Evolutionary conservation across 306 rosid species (phyloP).

Genomic region (Mimosa bimucronata): DNA sequence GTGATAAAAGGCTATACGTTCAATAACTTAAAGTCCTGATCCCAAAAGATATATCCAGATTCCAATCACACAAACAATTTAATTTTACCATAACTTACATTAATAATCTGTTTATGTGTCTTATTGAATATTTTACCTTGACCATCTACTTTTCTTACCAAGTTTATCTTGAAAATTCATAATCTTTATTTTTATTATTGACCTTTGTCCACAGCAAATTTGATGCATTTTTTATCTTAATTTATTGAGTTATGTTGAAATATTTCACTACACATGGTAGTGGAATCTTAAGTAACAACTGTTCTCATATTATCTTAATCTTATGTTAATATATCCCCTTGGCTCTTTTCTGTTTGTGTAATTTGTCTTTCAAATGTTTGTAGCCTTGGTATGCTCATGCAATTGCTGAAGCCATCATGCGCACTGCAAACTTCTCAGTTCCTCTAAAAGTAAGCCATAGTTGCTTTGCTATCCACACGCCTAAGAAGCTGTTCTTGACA

Average conservation of each 20-base stretch:
- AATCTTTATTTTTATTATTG: background rate
- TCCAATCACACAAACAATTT: background rate
- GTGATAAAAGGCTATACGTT: background rate
- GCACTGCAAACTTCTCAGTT: conserved; percentile 94
- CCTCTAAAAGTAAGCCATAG: conserved; percentile 80
- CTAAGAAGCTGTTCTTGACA: background rate
- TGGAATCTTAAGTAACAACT: background rate
- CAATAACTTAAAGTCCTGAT: background rate
- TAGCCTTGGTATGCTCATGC: conserved; percentile 99
- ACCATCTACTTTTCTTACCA: background rate
- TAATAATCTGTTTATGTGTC: background rate
- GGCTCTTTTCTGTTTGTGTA: conserved; percentile 26
- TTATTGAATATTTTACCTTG: background rate
- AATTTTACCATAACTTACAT: background rate
- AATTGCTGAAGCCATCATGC: conserved; percentile 96
- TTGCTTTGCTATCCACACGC: conserved; percentile 10
- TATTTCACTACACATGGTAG: background rate
- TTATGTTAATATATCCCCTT: conserved; percentile 18
- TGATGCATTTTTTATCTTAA: background rate
- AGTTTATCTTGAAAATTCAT: background rate
- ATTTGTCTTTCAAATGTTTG: conserved; percentile 28
- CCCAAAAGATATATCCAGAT: background rate
- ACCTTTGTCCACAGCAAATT: background rate
- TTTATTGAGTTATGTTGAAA: background rate
- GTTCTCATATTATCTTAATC: conserved; percentile 8